Evolutionary conservation across 768 basidiomycete genomes (phyloP), one percentile per base, ranked within the genome.

Genomic region (Sporobolomyces phaffii): DNA sequence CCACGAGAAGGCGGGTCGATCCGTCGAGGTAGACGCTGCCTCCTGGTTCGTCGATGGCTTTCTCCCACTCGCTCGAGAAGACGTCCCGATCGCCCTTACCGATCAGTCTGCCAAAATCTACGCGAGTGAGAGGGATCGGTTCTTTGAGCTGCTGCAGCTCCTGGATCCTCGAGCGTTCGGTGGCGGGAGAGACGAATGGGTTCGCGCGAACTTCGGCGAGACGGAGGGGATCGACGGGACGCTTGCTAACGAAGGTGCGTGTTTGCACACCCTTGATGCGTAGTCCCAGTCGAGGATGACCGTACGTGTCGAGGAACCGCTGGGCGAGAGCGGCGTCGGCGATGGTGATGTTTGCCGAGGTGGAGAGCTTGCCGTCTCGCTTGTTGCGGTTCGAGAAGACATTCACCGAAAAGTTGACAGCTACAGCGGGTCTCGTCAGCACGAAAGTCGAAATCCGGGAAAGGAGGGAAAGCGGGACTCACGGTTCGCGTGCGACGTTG

Each of bases 361-460:
- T 50, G 4, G 63, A 15, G 14, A 33, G 28, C 17, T 41, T 41
- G 40, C 34, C 45, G 36, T 56, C 15, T 5, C 47, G 48, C 22
- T 58, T 43, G 45, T 41, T 40, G 5, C 38, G 38, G 47, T 49
- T 57, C 47, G 26, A 49, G 36, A 56, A 56, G 18, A 59, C 57
- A 24, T 60, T 22, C 40, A 60, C 57, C 13, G 57, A 45, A 50
- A 59, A 59, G 43, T 65, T 51, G 48, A 34, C 20, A 3, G 57
- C 50, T 13, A 79, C 40, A 18, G 13, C 33, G 7, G 28, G n/a
- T n/a, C n/a, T 49, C 48, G 24, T 14, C 4, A 28, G 48, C 15
- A 9, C 20, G 17, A 14, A 14, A 14, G 48, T 49, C 29, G 9
- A 29, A 10, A 13, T 49, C 70, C 31, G 73, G 72, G 24, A 74